Percentiles rank a stretch among this genome's conserved stretches.
phyloP scores from a whole-genome alignment of 2,329 filamentous ascomycete genomes.

The Cadophora sp. region DNA sequence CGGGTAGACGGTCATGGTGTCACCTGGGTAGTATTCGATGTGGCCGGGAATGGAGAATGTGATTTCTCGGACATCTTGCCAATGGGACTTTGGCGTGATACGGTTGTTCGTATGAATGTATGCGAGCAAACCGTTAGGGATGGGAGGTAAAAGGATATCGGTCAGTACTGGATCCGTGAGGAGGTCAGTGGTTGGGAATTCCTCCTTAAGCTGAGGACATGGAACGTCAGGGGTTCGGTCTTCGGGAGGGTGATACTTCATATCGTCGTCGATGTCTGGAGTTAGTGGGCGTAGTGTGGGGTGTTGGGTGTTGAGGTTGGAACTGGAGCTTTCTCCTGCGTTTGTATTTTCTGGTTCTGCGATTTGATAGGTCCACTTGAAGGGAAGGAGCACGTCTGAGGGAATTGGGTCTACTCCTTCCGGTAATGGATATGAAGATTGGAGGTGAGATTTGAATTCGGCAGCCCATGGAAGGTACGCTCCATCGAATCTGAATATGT shows the following conservation, averaged over 20 bases:
- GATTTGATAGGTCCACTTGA: conserved; percentile 69
- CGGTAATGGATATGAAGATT: conserved; percentile 73
- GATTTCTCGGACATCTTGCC: conserved; percentile 93
- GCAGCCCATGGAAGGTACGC: conserved; percentile 81
- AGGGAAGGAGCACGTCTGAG: conserved; percentile 74
- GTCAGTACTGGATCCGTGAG: conserved; percentile 19
- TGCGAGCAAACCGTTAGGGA: conserved; percentile 21
- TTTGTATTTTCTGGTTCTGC: not conserved
- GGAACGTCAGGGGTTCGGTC: not conserved
- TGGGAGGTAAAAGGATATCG: conserved; percentile 20
- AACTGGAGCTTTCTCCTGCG: not conserved
- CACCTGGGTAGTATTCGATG: conserved; percentile 68
- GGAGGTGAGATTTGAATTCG: conserved; percentile 69
- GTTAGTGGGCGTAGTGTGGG: not conserved
- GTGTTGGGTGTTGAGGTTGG: not conserved
- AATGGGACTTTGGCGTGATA: conserved; percentile 78
- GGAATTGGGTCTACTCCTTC: conserved; percentile 73
- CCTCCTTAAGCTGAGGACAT: conserved; percentile 30
- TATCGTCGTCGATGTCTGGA: not conserved
- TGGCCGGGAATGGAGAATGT: conserved; percentile 59
- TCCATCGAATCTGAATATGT: conserved; percentile 71
- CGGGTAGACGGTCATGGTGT: conserved; percentile 82
- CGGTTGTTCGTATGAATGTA: conserved; percentile 70
- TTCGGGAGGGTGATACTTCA: conserved; percentile 7
- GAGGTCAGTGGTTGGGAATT: conserved; percentile 8